Evolutionary conservation across 2,329 filamentous ascomycete genomes (phyloP).

Genomic region (Ilyonectria robusta): DNA sequence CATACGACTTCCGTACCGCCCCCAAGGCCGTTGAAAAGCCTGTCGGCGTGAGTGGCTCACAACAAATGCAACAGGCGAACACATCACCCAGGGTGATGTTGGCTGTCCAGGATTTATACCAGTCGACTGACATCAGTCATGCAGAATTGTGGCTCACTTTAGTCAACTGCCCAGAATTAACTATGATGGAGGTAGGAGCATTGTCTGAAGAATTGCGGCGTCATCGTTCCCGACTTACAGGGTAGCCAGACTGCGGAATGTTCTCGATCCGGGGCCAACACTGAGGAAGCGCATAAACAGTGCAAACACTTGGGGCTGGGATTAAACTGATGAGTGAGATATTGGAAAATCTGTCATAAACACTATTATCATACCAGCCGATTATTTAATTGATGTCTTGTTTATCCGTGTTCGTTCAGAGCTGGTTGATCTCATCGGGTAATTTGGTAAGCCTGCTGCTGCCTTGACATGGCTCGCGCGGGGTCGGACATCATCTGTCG

Average conservation of each 20-base stretch:
- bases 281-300: background rate
- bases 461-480: slow-evolving; percentile 6
- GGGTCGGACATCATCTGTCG: background rate
- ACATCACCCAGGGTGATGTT: background rate
- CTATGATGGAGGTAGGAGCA: background rate
- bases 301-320: background rate
- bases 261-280: background rate
- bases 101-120: background rate
- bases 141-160: background rate
- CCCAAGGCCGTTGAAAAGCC: too few species aligned
- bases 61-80: background rate
- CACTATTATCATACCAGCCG: background rate
- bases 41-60: too few species aligned
- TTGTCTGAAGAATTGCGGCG: background rate
- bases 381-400: background rate
- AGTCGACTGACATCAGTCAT: background rate
- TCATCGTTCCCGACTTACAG: background rate
- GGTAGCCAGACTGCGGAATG: background rate
- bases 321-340: background rate
- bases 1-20: too few species aligned
- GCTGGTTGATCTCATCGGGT: slow-evolving; percentile 6
- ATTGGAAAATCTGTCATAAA: background rate
- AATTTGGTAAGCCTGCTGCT: slow-evolving; percentile 23
- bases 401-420: background rate
- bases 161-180: background rate